phyloP scores from a whole-genome alignment of 805 yeast species.

The Cyberlindnera euphorbiiphila region DNA sequence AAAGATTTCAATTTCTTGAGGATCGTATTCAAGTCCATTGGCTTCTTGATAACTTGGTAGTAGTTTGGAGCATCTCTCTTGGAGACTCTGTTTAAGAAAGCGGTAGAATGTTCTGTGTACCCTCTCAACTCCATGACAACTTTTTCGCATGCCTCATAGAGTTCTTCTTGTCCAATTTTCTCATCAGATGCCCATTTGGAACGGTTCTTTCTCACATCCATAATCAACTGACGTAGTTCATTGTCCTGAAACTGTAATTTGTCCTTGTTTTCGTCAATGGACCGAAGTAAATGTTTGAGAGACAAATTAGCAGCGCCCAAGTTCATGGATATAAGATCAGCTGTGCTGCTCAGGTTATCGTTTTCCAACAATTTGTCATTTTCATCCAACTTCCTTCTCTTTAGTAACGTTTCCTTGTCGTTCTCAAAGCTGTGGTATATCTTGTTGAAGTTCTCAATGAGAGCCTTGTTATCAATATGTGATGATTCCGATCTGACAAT shows the following conservation, averaged over 20 bases:
- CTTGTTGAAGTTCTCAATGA: conserved; percentile 62
- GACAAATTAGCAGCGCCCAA: conserved; percentile 75
- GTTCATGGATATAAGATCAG: conserved; percentile 35
- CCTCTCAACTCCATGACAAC: conserved; percentile 87
- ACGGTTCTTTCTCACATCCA: conserved; percentile 91
- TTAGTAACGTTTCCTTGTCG: conserved; percentile 69
- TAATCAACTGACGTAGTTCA: conserved; percentile 77
- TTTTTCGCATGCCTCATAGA: conserved; percentile 95
- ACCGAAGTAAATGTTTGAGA: conserved; percentile 71
- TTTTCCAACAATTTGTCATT: conserved; percentile 62
- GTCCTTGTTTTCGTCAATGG: conserved; percentile 79
- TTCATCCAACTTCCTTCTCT: conserved; percentile 73
- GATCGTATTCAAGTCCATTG: conserved; percentile 96
- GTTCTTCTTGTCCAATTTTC: conserved; percentile 93
- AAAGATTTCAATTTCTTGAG: conserved; percentile 81
- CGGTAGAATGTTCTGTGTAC: conserved; percentile 94
- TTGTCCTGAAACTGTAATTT: conserved; percentile 68
- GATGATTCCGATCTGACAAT: conserved; percentile 33
- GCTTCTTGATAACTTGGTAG: conserved; percentile 80
- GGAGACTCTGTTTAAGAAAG: conserved; percentile 92
- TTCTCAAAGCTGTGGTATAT: conserved; percentile 74
- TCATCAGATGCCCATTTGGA: conserved; percentile 98
- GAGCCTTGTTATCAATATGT: conserved; percentile 31
- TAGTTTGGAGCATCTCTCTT: conserved; percentile 98
- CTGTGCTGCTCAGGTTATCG: conserved; percentile 22